Evolutionary conservation across 2,329 filamentous ascomycete species (phyloP).

Genomic region (Sclerotinia nivalis): DNA sequence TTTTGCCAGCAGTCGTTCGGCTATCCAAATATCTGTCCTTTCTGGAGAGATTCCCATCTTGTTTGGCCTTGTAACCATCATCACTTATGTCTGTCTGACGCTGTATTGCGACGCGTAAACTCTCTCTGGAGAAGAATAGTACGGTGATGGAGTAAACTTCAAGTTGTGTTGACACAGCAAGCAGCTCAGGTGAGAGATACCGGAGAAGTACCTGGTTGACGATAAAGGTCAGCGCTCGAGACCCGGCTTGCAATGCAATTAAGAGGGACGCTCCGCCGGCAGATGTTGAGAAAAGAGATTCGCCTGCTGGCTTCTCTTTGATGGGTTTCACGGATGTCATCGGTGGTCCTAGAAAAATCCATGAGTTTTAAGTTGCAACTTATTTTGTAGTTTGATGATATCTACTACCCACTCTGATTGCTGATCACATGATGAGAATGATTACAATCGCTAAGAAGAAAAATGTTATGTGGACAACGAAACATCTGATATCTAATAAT

Average conservation of each 20-base stretch:
- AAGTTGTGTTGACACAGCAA: constrained; percentile 85
- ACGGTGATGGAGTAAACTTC: constrained; percentile 91
- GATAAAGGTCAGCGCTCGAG: constrained; percentile 84
- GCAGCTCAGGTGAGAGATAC: constrained; percentile 78
- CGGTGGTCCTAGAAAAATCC: neutral
- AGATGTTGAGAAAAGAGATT: constrained; percentile 28
- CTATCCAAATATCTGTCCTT: constrained; percentile 7
- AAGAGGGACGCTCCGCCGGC: constrained; percentile 48
- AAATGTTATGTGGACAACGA: neutral
- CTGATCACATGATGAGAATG: neutral
- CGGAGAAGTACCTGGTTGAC: constrained; percentile 91
- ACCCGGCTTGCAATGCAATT: constrained; percentile 82
- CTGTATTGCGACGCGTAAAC: constrained; percentile 86
- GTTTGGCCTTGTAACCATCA: constrained; percentile 20
- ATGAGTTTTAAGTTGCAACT: neutral
- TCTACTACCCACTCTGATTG: neutral
- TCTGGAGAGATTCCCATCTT: neutral
- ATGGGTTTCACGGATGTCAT: neutral
- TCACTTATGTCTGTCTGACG: constrained; percentile 56
- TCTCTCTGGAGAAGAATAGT: constrained; percentile 93
- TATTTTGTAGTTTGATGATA: neutral
- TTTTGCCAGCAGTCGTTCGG: constrained; percentile 43
- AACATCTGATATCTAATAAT: too few relatives aligned
- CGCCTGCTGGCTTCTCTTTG: constrained; percentile 8
- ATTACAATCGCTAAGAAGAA: neutral